Evolutionary conservation across 2,329 filamentous ascomycete genomes (phyloP), one percentile per base, ranked within the genome.

Genomic region (Pyrenochaeta sp.): DNA sequence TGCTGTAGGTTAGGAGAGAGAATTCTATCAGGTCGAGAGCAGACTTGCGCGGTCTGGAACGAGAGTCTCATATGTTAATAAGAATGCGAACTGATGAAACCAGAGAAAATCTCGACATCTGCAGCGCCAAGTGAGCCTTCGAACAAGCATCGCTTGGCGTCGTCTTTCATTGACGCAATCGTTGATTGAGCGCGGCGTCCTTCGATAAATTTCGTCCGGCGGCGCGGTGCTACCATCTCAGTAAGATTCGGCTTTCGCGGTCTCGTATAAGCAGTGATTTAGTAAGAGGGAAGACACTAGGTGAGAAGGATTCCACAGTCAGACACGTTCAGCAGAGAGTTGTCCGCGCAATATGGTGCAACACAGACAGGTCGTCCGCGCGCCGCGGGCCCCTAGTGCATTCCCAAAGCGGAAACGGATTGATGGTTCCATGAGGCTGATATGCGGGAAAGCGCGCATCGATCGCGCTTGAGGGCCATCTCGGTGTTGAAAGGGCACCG

Each of bases 401-500:
- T 47, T 19, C 45, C 44, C 32, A 44, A 42, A 50, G 30, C 51
- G 32, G 51, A 30, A 28, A 13, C 37, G 58, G 52, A 55, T 47
- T 36, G 48, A 51, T 55, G 24, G 34, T 40, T 19, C 7, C 2
- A 6, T 56, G 50, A 67, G 64, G 54, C 60, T 67, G 58, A 55
- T 58, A 13, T 28, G 22, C 51, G 15, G 45, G 49, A 50, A 40
- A 60, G 50, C 50, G 52, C 39, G 55, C 42, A 54, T 59, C 56
- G 61, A 68, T 64, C 56, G 45, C 51, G 24, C 25, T 44, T 13
- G 5, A 27, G 22, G 22, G 30, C 25, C 19, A 27, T 45, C 50
- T 66, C 65, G 65, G 65, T 25, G 40, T 59, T 53, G 25, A 36
- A 12, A 54, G 5, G 49, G 47, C 56, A 37, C 65, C 64, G 65